Percentiles rank a stretch among this genome's conserved stretches.
Evolutionary conservation across 1,284 basidiomycete species (phyloP).

Genomic region (Apiotrichum domesticum): DNA sequence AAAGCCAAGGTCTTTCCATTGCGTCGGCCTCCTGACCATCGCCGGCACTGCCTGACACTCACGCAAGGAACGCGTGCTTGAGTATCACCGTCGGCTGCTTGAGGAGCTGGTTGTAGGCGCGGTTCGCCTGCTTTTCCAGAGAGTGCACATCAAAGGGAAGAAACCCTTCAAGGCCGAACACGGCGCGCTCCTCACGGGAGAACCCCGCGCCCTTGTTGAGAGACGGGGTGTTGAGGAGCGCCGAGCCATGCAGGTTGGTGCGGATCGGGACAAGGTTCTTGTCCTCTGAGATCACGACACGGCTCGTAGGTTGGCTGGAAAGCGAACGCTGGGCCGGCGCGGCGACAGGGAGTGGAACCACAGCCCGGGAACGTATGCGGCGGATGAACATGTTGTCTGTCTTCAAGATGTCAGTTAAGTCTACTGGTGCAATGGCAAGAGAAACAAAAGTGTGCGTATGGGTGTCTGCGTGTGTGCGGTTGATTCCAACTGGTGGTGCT

Average conservation of each 20-base stretch:
- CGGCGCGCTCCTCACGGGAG: conserved; percentile 58
- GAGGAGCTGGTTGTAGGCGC: conserved; percentile 61
- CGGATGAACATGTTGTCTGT: no score
- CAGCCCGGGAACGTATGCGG: no score
- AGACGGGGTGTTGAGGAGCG: conserved; percentile 20
- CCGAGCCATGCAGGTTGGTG: conserved; percentile 23
- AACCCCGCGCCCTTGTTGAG: conserved; percentile 62
- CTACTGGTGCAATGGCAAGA: no score
- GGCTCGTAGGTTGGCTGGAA: background rate
- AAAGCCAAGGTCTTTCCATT: conserved; percentile 9
- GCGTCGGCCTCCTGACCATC: background rate
- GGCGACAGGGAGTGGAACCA: no score
- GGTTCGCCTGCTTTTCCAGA: conserved; percentile 62
- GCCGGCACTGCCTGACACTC: background rate
- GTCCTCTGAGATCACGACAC: conserved; percentile 6
- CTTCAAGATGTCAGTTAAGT: no score
- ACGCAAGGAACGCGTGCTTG: conserved; percentile 50
- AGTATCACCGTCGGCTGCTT: conserved; percentile 39
- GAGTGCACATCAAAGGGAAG: conserved; percentile 68
- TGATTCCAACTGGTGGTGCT: no score
- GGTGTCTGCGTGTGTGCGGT: no score
- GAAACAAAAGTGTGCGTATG: no score
- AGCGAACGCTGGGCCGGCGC: background rate
- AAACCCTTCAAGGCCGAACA: conserved; percentile 69
- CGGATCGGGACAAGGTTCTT: conserved; percentile 36